Evolutionary conservation across 306 rosid species (phyloP).

Genomic region (Quercus ilex): DNA sequence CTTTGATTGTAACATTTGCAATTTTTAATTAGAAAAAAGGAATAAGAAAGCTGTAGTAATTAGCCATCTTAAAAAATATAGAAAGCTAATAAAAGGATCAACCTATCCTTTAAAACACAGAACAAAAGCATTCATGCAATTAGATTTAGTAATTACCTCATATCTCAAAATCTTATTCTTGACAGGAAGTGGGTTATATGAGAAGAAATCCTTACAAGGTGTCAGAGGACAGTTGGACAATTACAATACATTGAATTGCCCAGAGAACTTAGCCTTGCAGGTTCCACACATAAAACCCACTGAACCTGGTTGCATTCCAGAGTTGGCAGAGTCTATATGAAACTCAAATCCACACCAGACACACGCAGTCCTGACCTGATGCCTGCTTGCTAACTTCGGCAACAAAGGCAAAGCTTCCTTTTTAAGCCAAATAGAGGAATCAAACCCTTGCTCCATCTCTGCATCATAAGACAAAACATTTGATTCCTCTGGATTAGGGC

Average conservation of each 20-base stretch:
- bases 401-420: slow-evolving; percentile 20
- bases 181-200: slow-evolving; percentile 32
- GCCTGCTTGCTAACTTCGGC: slow-evolving; percentile 13
- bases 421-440: slow-evolving; percentile 24
- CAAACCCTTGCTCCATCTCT: slow-evolving; percentile 16
- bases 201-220: slow-evolving; percentile 34
- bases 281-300: slow-evolving; percentile 34
- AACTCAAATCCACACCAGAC: slow-evolving; percentile 34
- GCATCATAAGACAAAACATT: slow-evolving; percentile 16
- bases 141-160: slow-evolving; percentile 40
- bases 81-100: background rate
- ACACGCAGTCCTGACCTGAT: slow-evolving; percentile 15
- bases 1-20: slow-evolving; percentile 8
- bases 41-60: background rate
- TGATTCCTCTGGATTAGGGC: slow-evolving; percentile 15
- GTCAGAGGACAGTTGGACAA: slow-evolving; percentile 26
- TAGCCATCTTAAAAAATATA: background rate
- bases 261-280: slow-evolving; percentile 38
- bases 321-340: slow-evolving; percentile 14
- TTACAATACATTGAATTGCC: slow-evolving; percentile 26
- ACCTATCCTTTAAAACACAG: background rate
- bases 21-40: slow-evolving; percentile 2
- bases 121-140: background rate
- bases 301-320: slow-evolving; percentile 26
- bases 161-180: slow-evolving; percentile 27